phyloP scores from a whole-genome alignment of 306 rosid species.

The Citrullus amarus region DNA sequence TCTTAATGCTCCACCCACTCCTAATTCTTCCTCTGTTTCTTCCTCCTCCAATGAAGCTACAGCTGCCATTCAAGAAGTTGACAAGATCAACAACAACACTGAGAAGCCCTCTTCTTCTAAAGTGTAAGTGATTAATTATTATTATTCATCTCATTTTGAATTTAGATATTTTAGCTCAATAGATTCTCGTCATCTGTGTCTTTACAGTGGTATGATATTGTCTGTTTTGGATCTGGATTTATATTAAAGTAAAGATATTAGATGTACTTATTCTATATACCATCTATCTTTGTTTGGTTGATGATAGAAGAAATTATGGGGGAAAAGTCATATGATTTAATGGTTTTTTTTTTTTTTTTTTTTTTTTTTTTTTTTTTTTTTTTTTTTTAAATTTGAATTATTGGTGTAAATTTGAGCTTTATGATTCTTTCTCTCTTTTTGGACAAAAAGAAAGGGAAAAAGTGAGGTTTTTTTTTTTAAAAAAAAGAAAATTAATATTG shows the following conservation, averaged over 20 bases:
- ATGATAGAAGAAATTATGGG: background rate
- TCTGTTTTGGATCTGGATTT: background rate
- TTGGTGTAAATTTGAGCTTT: background rate
- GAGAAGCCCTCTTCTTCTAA: constrained; percentile 40
- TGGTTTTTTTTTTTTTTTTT: background rate
- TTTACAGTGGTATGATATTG: background rate
- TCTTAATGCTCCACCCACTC: constrained; percentile 51
- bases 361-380: too few species aligned
- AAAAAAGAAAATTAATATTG: too few species aligned
- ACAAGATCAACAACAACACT: constrained; percentile 28
- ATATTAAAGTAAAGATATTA: background rate
- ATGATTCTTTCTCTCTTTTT: background rate
- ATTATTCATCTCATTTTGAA: background rate
- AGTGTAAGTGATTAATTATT: constrained; percentile 31
- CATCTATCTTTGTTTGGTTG: background rate
- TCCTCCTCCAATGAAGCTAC: constrained; percentile 43
- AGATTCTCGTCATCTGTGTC: too few species aligned
- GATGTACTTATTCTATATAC: background rate
- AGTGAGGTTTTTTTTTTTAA: background rate
- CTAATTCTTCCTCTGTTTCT: constrained; percentile 56
- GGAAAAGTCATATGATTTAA: background rate
- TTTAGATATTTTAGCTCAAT: background rate
- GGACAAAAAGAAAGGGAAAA: background rate
- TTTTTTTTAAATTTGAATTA: background rate
- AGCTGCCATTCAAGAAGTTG: constrained; percentile 12